Evolutionary conservation across 805 yeast species (phyloP), one percentile per base, ranked within the genome.

Genomic region (Tetrapisispora nanseiensis): DNA sequence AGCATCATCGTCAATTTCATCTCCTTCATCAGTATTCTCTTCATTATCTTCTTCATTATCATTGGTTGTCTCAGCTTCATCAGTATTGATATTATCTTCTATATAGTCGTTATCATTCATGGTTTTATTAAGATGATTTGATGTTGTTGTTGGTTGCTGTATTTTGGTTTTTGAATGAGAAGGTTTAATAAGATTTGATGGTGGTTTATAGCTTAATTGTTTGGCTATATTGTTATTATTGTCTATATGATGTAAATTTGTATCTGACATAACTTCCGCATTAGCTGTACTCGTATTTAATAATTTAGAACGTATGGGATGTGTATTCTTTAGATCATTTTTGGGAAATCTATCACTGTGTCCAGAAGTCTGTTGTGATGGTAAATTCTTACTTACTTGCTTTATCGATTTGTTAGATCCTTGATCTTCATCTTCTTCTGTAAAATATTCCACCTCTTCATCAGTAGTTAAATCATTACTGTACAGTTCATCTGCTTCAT

Each of bases 391-490:
- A 20, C 20, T 33, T 2, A n/a, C 12, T 16, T 11, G 5, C 3
- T 23, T 9, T 8, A n/a, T 33, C 10, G 23, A 8, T 27, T 33
- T 27, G 26, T 39, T 15, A 11, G 23, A 13, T 20, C 15, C 23
- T 34, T 40, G 37, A 3, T 44, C 46, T n/a, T 43, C 51, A 15
- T 48, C 53, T 30, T 57, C 68, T 43, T 63, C 62, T 62, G 68
- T 65, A 45, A 66, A 65, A n/a, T 59, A 55, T 15, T 69, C 72
- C 1, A 65, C 72, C 44, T 67, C 71, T 39, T 67, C 71, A 41
- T 64, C 71, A 5, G 54, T 48, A 15, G 53, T 48, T 26, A 54
- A 56, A 35, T 49, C 58, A 28, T 41, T 51, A 20, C 44, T 41
- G 39, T 58, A 55, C 18, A 51, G 44, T 32, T 54, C 60, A 30